Evolutionary conservation across 2,329 filamentous ascomycete species (phyloP).

Genomic region (Colletotrichum aenigma): DNA sequence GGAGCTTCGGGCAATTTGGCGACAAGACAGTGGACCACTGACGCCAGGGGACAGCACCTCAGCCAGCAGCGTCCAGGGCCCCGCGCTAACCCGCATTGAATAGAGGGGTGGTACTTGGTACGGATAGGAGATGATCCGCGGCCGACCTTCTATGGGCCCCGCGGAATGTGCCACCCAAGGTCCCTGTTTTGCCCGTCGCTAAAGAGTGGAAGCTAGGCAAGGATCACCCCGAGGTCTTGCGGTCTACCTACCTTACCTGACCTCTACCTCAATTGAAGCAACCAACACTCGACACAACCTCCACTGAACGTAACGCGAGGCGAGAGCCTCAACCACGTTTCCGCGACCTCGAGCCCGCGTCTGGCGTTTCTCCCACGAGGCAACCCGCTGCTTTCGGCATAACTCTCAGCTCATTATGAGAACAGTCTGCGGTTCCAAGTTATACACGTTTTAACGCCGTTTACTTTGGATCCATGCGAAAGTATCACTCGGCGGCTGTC

Average conservation of each 20-base stretch:
- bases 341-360: neutral
- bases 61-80: constrained; percentile 1
- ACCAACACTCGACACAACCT: constrained; percentile 2
- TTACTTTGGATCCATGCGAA: neutral
- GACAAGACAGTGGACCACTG: constrained; percentile 10
- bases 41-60: neutral
- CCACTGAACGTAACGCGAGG: constrained; percentile 15
- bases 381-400: neutral
- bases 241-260: neutral
- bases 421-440: neutral
- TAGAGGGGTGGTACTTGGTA: constrained; percentile 12
- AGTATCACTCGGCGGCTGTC: neutral
- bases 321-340: constrained; percentile 9
- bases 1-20: constrained; percentile 17
- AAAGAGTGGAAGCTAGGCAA: constrained; percentile 7
- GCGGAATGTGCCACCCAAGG: neutral
- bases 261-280: neutral
- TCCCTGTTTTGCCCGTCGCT: neutral
- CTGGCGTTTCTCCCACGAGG: neutral
- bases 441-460: neutral
- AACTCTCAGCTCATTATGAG: neutral
- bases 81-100: constrained; percentile 21
- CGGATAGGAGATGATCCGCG: constrained; percentile 8
- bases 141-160: neutral
- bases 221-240: constrained; percentile 11